These are phyloP conservation scores for Aspergillus jensenii DNA, from an alignment of 2,329 filamentous ascomycete species.

Conservation along the genomic window DNA sequence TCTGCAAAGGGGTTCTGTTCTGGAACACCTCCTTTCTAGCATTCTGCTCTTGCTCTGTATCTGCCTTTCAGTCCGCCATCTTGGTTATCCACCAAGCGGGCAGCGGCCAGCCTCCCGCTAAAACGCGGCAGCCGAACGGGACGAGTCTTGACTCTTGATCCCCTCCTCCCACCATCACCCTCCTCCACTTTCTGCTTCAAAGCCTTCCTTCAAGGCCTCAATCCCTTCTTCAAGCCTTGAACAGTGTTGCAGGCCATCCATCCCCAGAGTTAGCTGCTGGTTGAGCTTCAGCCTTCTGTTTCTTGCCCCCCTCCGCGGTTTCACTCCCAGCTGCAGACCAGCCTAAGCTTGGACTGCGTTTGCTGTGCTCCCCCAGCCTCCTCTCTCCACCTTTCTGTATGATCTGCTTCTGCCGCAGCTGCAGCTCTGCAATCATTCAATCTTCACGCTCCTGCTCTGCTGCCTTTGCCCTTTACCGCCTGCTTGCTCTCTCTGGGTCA, in stretches of 20 bases:
- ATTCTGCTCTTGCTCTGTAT: neutral
- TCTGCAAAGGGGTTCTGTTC: neutral
- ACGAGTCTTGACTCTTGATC: neutral
- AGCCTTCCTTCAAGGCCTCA: no score
- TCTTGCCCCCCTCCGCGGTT: neutral
- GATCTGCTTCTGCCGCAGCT: conserved; percentile 23
- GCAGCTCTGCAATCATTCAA: conserved; percentile 18
- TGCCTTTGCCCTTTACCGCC: conserved; percentile 11
- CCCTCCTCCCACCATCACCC: neutral
- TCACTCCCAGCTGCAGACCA: conserved; percentile 5
- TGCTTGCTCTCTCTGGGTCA: conserved; percentile 9
- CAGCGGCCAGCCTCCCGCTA: conserved; percentile 10
- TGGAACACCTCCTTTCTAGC: neutral
- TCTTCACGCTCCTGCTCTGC: neutral
- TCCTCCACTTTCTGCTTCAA: no score
- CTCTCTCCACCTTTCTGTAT: conserved; percentile 30
- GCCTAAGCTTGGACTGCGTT: conserved; percentile 20
- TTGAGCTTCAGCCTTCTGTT: neutral
- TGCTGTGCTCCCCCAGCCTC: conserved; percentile 21
- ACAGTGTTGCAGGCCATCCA: no score
- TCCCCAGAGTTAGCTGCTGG: no score
- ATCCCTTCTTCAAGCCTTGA: no score
- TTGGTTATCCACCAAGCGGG: no score
- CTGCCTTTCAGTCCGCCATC: neutral
- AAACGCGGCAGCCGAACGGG: neutral